Conservation (phyloP, 805 yeast genomes). For the Candida tammaniensis region DNA sequence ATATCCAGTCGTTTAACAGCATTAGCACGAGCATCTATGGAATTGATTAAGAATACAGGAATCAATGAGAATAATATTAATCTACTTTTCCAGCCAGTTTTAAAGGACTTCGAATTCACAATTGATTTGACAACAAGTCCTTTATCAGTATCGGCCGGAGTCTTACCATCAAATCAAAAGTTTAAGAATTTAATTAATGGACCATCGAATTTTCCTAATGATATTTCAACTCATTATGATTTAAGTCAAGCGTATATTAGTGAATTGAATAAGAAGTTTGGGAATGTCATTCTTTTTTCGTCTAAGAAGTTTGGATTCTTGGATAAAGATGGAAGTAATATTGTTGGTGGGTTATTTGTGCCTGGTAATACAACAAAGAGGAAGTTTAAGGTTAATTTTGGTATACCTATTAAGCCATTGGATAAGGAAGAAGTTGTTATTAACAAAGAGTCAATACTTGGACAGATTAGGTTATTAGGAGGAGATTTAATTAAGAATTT, state of each 20-base stretch:
- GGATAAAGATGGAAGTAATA: constrained; percentile 52
- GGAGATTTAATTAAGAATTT: constrained; percentile 50
- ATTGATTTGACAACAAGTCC: constrained; percentile 52
- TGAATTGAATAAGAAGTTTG: constrained; percentile 62
- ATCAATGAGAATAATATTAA: constrained; percentile 38
- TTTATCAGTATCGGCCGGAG: constrained; percentile 51
- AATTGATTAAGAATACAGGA: constrained; percentile 49
- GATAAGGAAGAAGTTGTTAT: constrained; percentile 53
- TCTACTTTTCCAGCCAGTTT: constrained; percentile 73
- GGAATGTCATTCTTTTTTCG: constrained; percentile 69
- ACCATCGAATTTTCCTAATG: constrained; percentile 42
- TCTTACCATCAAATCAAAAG: constrained; percentile 44
- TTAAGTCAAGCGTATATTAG: constrained; percentile 57
- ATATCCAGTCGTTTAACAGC: constrained; percentile 88
- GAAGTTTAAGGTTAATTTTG: constrained; percentile 77
- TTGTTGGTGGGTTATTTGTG: constrained; percentile 77
- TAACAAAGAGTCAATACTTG: constrained; percentile 69
- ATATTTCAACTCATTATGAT: constrained; percentile 52
- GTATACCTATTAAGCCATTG: constrained; percentile 67
- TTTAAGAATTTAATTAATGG: constrained; percentile 60
- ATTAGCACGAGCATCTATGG: constrained; percentile 71
- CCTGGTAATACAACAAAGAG: constrained; percentile 58
- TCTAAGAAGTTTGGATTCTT: constrained; percentile 53
- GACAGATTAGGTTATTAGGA: constrained; percentile 68
- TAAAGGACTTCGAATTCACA: constrained; percentile 80